Base-by-base conservation (phyloP, 2,329 filamentous ascomycete genomes). In the Endoconidiophora polonica region DNA sequence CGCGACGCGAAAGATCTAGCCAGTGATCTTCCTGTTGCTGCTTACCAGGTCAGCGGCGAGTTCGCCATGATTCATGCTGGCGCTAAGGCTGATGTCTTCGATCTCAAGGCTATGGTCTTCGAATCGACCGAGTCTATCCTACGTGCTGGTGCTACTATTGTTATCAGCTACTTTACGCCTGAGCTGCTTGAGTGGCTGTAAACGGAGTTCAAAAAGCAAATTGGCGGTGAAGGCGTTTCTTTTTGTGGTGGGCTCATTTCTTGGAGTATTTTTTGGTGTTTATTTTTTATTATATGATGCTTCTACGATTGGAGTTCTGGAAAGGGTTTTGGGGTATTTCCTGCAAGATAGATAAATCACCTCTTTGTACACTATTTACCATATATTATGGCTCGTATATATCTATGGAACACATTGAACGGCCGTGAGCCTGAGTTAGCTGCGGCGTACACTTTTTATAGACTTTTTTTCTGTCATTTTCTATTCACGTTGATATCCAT, bases 31-130 rank as follows among this genome's bases (percentile, higher is more conserved):
- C 91, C 91, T 2, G 75, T 98, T 36, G 90, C 91, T 1, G 90
- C 91, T 20, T 98, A 98, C 65, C 91, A 98, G 64, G 91, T 98
- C 53, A 91, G 84, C 59, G 91, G 91, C 57, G 91, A 98, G 68
- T 98, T 82, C 62, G 88, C 91, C 56, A 96, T 96, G 91, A 91
- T 98, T 48, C 86, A 95, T 61, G 91, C 91, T 0, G 91, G 77
- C 18, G 91, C 91, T 45, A 94, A 94, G 64, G 90, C 91, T 1
- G 91, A 91, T 3, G 91, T 98, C 2, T 98, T 96, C 61, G 90
- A 95, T 62, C 69, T 96, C 61, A 91, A 90, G 69, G 71, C 81
- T 3, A 95, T 95, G 85, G 91, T 86, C 0, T 88, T 94, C 58
- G 91, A 98, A 69, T 83, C 85, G 53, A 93, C 86, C 0, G 86